Percentiles rank a stretch among this genome's conserved stretches.
These are phyloP conservation scores for Metschnikowia arizonensis DNA, from an alignment of 805 yeast species.

Conservation along the genomic window DNA sequence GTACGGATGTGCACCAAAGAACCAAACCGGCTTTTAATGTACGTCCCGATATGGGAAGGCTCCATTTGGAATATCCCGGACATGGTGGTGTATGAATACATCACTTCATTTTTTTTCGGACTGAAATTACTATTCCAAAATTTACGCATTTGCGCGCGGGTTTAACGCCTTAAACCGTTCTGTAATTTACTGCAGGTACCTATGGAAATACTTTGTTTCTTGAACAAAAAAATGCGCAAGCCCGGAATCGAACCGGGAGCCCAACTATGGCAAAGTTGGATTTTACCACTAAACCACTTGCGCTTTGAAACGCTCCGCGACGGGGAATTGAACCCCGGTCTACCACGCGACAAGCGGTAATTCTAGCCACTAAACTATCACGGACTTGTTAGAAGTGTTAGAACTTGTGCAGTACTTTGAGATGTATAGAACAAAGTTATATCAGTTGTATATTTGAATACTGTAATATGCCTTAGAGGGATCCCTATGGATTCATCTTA, in stretches of 20 bases:
- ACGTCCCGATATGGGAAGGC: slow-evolving; percentile 13
- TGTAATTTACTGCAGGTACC: not conserved
- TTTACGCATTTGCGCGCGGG: slow-evolving; percentile 5
- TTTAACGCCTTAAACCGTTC: not conserved
- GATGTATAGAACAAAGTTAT: no score
- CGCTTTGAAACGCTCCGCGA: slow-evolving; percentile 21
- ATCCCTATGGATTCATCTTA: no score
- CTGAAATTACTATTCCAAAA: not conserved
- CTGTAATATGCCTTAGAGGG: no score
- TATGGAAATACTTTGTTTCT: no score
- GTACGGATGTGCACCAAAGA: slow-evolving; percentile 56
- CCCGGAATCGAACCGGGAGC: slow-evolving; percentile 26
- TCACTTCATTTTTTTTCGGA: slow-evolving; percentile 5
- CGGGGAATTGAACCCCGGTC: slow-evolving; percentile 24
- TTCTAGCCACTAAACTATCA: slow-evolving; percentile 23
- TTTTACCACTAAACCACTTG: slow-evolving; percentile 23
- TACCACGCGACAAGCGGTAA: slow-evolving; percentile 23
- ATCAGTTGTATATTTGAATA: no score
- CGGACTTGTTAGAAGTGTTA: slow-evolving; percentile 15
- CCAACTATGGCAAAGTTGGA: slow-evolving; percentile 25
- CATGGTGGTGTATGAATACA: slow-evolving; percentile 9
- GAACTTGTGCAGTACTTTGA: no score
- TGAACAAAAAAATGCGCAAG: slow-evolving; percentile 22
- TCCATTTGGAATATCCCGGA: slow-evolving; percentile 12
- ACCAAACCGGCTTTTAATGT: slow-evolving; percentile 10